phyloP scores from a whole-genome alignment of 2,329 filamentous ascomycete species.

The Ceratocystis cubensis region DNA sequence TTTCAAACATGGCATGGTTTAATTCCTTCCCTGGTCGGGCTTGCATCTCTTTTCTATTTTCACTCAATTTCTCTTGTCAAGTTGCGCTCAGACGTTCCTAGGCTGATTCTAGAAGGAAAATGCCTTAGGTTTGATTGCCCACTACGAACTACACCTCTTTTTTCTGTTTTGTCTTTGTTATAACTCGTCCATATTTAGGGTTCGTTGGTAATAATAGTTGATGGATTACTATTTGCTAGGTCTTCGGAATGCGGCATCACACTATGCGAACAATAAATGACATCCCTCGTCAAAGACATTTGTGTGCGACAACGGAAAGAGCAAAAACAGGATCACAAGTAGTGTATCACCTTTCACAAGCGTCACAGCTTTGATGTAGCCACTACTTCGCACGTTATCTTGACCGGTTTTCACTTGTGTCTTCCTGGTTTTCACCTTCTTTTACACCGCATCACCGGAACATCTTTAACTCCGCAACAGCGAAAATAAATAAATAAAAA shows the following conservation, averaged over 20 bases:
- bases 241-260: conserved; percentile 4
- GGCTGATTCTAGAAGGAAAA: conserved; percentile 13
- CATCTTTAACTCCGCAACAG: background rate
- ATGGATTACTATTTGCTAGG: conserved; percentile 3
- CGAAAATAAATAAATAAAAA: background rate
- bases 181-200: background rate
- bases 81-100: conserved; percentile 10
- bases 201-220: background rate
- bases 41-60: conserved; percentile 4
- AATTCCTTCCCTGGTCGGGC: background rate
- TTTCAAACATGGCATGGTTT: background rate
- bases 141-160: background rate
- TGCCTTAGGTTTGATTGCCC: background rate
- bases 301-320: conserved; percentile 1
- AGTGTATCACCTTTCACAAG: background rate
- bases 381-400: background rate
- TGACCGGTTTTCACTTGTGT: background rate
- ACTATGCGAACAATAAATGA: conserved; percentile 1
- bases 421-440: background rate
- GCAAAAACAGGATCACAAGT: background rate
- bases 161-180: background rate
- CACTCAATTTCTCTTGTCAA: conserved; percentile 10
- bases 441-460: background rate
- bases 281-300: background rate
- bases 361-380: background rate